phyloP scores from a whole-genome alignment of 2,329 filamentous ascomycete species.

The Alternaria panax region DNA sequence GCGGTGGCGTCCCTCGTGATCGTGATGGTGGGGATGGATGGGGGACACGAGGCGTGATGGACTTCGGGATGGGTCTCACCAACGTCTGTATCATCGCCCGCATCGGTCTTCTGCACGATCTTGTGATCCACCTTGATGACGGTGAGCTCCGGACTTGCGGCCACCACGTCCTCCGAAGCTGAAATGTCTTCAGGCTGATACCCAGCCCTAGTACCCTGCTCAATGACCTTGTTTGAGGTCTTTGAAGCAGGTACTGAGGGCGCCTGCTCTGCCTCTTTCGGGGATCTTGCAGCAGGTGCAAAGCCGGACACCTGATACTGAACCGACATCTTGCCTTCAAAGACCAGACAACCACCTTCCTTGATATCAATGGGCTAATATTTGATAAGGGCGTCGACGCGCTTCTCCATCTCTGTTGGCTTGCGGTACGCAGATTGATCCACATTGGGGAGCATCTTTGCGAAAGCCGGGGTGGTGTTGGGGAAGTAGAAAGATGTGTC shows the following conservation, averaged over 20 bases:
- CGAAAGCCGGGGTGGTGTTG: too few relatives aligned
- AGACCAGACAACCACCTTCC: neutral
- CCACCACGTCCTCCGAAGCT: neutral
- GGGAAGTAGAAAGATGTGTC: too few relatives aligned
- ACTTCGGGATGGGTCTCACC: too few relatives aligned
- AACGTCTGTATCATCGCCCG: too few relatives aligned
- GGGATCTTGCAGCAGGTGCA: too few relatives aligned
- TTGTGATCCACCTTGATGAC: neutral
- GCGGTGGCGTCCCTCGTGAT: neutral
- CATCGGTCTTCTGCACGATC: neutral
- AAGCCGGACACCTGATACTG: rapidly evolving
- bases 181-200: neutral
- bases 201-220: neutral
- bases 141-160: neutral
- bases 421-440: too few relatives aligned
- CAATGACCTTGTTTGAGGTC: neutral
- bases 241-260: neutral
- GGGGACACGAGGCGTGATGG: rapidly evolving
- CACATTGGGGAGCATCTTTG: too few relatives aligned
- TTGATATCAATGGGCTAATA: neutral
- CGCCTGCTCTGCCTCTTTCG: too few relatives aligned
- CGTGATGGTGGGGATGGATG: neutral
- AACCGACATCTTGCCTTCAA: neutral
- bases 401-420: neutral
- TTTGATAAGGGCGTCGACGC: neutral